Conservation (phyloP, 225 moss, liverwort and hornwort genomes). For the Marchantia paleacea region DNA sequence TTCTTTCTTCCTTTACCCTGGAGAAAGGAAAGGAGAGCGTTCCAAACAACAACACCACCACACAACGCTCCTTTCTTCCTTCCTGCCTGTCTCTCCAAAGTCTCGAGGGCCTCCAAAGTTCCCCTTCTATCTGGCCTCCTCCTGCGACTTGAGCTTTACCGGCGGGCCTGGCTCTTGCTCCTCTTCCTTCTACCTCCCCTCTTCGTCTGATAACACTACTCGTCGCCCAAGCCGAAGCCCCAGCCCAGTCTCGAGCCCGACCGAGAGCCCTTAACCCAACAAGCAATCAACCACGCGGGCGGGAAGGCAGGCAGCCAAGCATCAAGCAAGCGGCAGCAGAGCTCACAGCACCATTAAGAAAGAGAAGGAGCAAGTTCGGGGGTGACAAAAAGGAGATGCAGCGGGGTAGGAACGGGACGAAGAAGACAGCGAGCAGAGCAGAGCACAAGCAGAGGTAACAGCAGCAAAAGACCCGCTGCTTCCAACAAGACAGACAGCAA, state of each 20-base stretch:
- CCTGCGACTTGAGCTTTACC: background rate
- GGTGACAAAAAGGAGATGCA: too few species aligned
- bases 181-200: background rate
- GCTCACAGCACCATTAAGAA: too few species aligned
- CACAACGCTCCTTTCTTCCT: background rate
- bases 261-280: too few species aligned
- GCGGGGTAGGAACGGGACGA: too few species aligned
- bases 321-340: too few species aligned
- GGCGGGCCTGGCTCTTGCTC: background rate
- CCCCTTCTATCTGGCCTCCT: background rate
- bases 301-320: too few species aligned
- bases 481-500: too few species aligned
- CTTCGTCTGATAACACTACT: background rate
- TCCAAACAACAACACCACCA: background rate
- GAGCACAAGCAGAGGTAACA: too few species aligned
- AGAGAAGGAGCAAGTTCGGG: too few species aligned
- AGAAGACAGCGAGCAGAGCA: too few species aligned
- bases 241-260: background rate
- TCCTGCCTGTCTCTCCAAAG: background rate
- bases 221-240: background rate
- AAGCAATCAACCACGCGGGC: too few species aligned
- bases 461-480: too few species aligned
- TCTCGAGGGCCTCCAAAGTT: slow-evolving; percentile 1
- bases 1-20: background rate
- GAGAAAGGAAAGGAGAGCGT: background rate